These are phyloP conservation scores for Excoecaria agallocha DNA, from an alignment of 345 rosid species.

Conservation along the genomic window DNA sequence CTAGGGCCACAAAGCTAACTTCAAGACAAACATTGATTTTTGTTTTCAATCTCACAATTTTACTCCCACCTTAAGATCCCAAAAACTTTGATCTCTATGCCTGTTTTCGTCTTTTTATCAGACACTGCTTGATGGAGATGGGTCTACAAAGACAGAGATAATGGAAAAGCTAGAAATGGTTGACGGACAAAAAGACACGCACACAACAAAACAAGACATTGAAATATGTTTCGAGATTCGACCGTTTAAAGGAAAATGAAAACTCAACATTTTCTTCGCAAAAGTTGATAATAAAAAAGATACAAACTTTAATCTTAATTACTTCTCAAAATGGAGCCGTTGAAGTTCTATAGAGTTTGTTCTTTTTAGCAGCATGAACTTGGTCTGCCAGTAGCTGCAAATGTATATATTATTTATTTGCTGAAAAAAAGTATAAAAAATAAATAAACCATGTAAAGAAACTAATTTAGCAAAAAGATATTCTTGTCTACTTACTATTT, in stretches of 20 bases:
- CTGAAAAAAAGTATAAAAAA: neutral
- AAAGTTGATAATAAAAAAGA: no score
- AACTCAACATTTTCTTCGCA: no score
- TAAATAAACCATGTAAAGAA: neutral
- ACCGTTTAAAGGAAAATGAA: neutral
- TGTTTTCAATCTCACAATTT: no score
- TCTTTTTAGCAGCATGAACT: conserved; percentile 38
- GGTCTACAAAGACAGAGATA: neutral
- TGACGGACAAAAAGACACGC: no score
- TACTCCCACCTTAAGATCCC: neutral
- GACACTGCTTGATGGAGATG: conserved; percentile 9
- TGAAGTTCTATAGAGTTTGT: conserved; percentile 34
- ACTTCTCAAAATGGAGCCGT: conserved; percentile 53
- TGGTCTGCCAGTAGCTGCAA: conserved; percentile 33
- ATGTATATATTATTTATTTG: neutral
- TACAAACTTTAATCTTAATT: neutral
- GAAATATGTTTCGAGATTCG: no score
- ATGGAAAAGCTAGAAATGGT: neutral
- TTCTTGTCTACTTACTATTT: conserved; percentile 28
- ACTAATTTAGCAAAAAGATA: neutral
- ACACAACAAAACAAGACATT: no score
- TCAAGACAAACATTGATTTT: no score
- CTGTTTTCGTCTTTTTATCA: neutral
- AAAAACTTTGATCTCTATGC: no score
- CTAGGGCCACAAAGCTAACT: no score